Percentiles rank a stretch among this genome's conserved stretches.
phyloP scores from a whole-genome alignment of 192 early-diverging fungal species.

The Backusella psychrophila region DNA sequence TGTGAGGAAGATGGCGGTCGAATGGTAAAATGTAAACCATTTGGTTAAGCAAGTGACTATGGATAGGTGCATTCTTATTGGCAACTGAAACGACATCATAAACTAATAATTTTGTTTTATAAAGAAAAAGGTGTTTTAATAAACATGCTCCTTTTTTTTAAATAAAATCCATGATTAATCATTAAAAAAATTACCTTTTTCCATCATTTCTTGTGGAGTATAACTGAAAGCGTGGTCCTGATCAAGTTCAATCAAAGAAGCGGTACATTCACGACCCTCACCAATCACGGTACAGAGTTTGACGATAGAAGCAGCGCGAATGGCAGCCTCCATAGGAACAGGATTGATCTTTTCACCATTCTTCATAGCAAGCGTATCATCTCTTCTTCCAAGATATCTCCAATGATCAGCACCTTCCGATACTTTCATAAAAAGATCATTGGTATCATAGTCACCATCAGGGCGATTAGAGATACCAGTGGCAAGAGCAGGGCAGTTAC shows the following conservation, averaged over 20 bases:
- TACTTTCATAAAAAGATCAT: constrained; percentile 10
- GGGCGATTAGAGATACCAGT: constrained; percentile 5
- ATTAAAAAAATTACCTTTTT: constrained; percentile 7
- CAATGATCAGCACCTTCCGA: background rate
- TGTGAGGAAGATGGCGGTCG: background rate
- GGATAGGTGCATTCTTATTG: constrained; percentile 25
- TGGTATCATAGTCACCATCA: constrained; percentile 27
- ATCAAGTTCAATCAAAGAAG: constrained; percentile 11
- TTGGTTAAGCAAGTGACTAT: constrained; percentile 16
- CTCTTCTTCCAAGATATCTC: constrained; percentile 14
- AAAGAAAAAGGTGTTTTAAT: background rate
- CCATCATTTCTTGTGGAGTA: background rate
- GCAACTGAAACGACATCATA: constrained; percentile 10
- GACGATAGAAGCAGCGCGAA: constrained; percentile 7
- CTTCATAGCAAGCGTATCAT: constrained; percentile 19
- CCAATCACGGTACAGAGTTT: constrained; percentile 18
- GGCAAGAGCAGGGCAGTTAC: constrained; percentile 11
- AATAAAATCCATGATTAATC: background rate
- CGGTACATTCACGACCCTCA: constrained; percentile 2
- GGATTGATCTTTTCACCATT: constrained; percentile 40
- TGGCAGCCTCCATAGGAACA: constrained; percentile 21
- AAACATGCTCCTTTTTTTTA: background rate
- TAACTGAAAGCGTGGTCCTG: background rate
- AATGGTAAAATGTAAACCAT: constrained; percentile 29
- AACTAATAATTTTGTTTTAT: no score